These are phyloP conservation scores for Hyaloperonospora brassicae DNA, from an alignment of 352 stramenopile genomes.

Conservation along the genomic window DNA sequence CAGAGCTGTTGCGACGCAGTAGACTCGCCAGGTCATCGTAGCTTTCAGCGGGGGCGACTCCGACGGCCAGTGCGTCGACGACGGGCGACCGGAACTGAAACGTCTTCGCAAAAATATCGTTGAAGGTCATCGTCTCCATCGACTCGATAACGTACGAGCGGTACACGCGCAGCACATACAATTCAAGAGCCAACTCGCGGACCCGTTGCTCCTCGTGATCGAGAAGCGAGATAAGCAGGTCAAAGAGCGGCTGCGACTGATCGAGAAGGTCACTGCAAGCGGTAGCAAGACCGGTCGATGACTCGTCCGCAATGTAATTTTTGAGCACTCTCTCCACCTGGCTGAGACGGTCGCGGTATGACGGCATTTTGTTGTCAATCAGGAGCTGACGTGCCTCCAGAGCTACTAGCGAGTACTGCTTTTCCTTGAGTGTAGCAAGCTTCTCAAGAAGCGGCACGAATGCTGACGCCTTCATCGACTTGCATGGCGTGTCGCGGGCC, in stretches of 20 bases:
- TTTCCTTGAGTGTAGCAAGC: constrained; percentile 83
- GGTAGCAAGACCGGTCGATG: constrained; percentile 38
- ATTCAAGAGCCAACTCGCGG: constrained; percentile 65
- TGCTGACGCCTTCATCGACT: constrained; percentile 44
- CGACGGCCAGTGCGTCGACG: constrained; percentile 69
- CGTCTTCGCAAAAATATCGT: constrained; percentile 72
- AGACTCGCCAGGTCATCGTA: constrained; percentile 77
- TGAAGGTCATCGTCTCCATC: constrained; percentile 64
- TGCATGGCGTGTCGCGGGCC: not conserved
- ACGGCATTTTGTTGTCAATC: constrained; percentile 95
- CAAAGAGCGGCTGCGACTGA: constrained; percentile 80
- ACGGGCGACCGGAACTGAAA: constrained; percentile 83
- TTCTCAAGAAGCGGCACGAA: constrained; percentile 82
- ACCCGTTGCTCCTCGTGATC: constrained; percentile 61
- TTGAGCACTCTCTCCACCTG: constrained; percentile 72
- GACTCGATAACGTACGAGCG: constrained; percentile 79
- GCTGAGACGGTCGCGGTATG: constrained; percentile 85
- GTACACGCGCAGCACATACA: constrained; percentile 83
- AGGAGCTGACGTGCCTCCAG: constrained; percentile 93
- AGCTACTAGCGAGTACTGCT: constrained; percentile 89
- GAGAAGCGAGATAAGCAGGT: constrained; percentile 73
- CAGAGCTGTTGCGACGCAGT: constrained; percentile 57
- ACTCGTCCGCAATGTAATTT: constrained; percentile 50
- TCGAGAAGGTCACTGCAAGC: constrained; percentile 62
- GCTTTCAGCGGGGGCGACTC: constrained; percentile 63